A percentile compares a stretch with the other conserved stretches of the same genome.
These are phyloP conservation scores for Sclerotinia minor DNA, from an alignment of 2,329 filamentous ascomycete genomes.

Conservation along the genomic window DNA sequence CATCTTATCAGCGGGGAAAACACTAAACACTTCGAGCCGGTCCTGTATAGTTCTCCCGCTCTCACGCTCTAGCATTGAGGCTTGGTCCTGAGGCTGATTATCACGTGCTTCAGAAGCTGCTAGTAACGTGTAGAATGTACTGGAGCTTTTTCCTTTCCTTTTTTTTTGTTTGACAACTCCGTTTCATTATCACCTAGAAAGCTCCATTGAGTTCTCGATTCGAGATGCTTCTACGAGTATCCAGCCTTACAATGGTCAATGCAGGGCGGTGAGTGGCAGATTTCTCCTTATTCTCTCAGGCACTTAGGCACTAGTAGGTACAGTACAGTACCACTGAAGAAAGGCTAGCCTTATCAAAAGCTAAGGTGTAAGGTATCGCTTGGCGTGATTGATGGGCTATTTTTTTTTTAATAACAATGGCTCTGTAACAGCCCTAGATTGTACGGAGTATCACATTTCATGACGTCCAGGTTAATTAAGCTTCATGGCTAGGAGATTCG, in stretches of 20 bases:
- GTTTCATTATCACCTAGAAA: no score
- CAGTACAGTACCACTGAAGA: neutral
- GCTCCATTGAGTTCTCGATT: neutral
- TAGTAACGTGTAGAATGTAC: neutral
- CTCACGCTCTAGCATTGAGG: neutral
- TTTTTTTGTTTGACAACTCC: neutral
- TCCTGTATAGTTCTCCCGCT: no score
- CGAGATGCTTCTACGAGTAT: neutral
- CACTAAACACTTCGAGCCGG: neutral
- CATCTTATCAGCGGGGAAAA: conserved; percentile 19
- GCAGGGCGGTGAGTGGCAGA: neutral
- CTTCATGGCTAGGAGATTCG: neutral
- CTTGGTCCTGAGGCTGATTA: neutral
- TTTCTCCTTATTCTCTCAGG: neutral
- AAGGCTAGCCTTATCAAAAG: neutral
- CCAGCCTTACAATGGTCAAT: neutral
- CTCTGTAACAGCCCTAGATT: neutral
- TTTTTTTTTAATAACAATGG: no score
- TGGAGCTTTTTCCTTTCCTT: neutral
- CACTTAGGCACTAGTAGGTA: no score
- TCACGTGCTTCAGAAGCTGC: conserved; percentile 12
- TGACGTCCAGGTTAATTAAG: neutral
- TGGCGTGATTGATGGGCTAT: neutral
- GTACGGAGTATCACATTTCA: neutral
- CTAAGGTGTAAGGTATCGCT: neutral